phyloP scores from a whole-genome alignment of 2,329 filamentous ascomycete genomes.

The Hypoxylon sp. region DNA sequence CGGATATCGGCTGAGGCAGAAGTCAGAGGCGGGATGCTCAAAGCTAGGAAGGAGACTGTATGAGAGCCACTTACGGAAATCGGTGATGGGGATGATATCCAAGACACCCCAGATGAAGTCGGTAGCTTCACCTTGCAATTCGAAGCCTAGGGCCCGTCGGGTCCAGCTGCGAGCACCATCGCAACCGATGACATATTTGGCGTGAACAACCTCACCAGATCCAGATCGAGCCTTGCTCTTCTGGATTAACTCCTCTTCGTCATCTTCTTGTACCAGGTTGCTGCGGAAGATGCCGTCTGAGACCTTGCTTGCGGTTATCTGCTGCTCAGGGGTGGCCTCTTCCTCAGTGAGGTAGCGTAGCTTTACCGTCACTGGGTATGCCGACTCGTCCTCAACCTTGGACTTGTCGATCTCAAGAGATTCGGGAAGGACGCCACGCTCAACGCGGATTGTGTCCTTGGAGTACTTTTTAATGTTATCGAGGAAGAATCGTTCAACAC shows the following conservation, averaged over 20 bases:
- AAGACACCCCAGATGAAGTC: slow-evolving; percentile 61
- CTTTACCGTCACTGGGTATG: slow-evolving; percentile 71
- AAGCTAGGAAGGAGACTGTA: background rate
- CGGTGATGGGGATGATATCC: slow-evolving; percentile 50
- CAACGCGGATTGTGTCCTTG: slow-evolving; percentile 62
- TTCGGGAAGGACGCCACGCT: slow-evolving; percentile 70
- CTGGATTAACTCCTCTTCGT: slow-evolving; percentile 64
- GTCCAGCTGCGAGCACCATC: slow-evolving; percentile 47
- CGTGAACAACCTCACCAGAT: slow-evolving; percentile 50
- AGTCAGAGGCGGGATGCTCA: slow-evolving; percentile 10
- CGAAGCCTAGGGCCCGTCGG: slow-evolving; percentile 50
- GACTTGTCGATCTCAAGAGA: slow-evolving; percentile 65
- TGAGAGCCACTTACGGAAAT: slow-evolving; percentile 57
- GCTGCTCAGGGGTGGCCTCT: slow-evolving; percentile 63
- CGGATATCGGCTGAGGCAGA: slow-evolving; percentile 60
- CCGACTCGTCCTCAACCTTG: slow-evolving; percentile 59
- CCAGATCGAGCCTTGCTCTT: slow-evolving; percentile 43
- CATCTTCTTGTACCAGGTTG: slow-evolving; percentile 64
- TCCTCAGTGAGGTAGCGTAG: slow-evolving; percentile 68
- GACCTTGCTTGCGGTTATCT: slow-evolving; percentile 54
- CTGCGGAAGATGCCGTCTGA: slow-evolving; percentile 69
- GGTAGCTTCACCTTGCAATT: slow-evolving; percentile 63
- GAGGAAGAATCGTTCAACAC: slow-evolving; percentile 75
- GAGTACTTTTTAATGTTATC: slow-evolving; percentile 69
- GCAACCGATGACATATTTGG: slow-evolving; percentile 48